A percentile compares a stretch with the other conserved stretches of the same genome.
Conservation (phyloP, 2,329 filamentous ascomycete genomes). For the Hortaea sp. region DNA sequence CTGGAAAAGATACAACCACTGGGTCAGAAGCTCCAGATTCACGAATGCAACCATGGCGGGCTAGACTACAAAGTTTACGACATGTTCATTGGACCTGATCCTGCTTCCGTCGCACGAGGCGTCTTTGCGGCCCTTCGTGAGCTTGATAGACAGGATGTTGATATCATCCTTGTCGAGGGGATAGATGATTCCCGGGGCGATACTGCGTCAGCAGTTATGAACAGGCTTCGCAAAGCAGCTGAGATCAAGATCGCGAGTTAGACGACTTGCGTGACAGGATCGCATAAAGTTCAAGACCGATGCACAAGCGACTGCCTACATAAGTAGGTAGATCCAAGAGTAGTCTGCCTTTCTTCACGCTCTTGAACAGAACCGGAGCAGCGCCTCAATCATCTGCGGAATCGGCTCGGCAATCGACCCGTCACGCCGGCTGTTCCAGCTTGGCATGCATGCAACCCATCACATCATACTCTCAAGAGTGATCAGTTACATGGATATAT, state of each 20-base stretch:
- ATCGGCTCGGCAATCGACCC: too few relatives aligned
- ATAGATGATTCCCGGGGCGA: constrained; percentile 58
- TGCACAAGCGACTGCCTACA: too few relatives aligned
- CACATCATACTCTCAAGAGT: too few relatives aligned
- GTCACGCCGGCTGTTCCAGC: too few relatives aligned
- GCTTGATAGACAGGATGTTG: constrained; percentile 67
- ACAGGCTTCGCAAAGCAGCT: constrained; percentile 40
- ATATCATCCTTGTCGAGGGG: constrained; percentile 85
- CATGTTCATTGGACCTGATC: constrained; percentile 60
- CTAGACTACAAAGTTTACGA: constrained; percentile 44
- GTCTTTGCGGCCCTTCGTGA: constrained; percentile 81
- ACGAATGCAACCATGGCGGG: neutral
- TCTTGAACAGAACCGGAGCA: too few relatives aligned
- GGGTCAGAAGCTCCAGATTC: constrained; percentile 1
- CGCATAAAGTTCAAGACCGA: too few relatives aligned
- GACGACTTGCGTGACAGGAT: too few relatives aligned
- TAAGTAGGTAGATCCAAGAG: too few relatives aligned
- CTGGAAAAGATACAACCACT: constrained; percentile 8
- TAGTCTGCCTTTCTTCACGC: too few relatives aligned
- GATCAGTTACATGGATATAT: too few relatives aligned
- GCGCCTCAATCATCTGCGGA: too few relatives aligned
- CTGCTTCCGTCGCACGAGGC: constrained; percentile 68
- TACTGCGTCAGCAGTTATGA: constrained; percentile 62
- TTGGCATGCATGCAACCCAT: too few relatives aligned
- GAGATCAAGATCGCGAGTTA: constrained; percentile 14